These are phyloP conservation scores for Linanthus parryae DNA, from an alignment of 148 eudicot genomes.

Conservation along the genomic window DNA sequence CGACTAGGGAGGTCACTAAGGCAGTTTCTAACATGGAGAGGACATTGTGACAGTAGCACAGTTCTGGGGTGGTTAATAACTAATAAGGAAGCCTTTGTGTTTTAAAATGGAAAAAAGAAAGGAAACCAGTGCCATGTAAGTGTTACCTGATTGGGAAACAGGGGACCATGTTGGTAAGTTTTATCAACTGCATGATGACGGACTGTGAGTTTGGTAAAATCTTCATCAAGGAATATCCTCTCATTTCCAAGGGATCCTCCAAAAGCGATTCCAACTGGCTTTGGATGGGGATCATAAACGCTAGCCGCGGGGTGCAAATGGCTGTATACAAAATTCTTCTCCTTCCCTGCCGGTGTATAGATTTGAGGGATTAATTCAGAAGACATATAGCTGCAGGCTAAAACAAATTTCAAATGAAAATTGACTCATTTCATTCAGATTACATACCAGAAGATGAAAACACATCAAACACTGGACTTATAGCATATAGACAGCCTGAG, in stretches of 20 bases:
- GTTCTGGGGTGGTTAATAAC: no score
- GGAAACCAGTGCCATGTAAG: background rate
- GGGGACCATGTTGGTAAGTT: constrained; percentile 76
- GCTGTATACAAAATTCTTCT: constrained; percentile 77
- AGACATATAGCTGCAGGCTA: no score
- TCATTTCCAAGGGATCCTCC: constrained; percentile 77
- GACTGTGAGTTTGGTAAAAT: constrained; percentile 61
- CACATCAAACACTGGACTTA: constrained; percentile 62
- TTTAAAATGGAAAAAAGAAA: no score
- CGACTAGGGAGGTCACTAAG: no score
- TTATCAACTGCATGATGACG: constrained; percentile 86
- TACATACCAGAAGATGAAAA: constrained; percentile 61
- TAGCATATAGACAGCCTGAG: constrained; percentile 69
- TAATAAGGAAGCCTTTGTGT: no score
- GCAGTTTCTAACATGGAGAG: no score
- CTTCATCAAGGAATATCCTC: constrained; percentile 75
- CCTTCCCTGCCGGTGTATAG: constrained; percentile 49
- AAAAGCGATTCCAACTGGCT: constrained; percentile 77
- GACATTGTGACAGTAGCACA: background rate
- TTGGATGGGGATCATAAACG: constrained; percentile 67
- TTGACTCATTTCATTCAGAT: no score
- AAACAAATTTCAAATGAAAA: no score
- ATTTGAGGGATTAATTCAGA: no score
- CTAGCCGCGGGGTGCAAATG: constrained; percentile 69
- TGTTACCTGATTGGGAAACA: constrained; percentile 70